A percentile compares a stretch with the other conserved stretches of the same genome.
phyloP scores from a whole-genome alignment of 164 flowering plant species.

The Vitis cinerea region DNA sequence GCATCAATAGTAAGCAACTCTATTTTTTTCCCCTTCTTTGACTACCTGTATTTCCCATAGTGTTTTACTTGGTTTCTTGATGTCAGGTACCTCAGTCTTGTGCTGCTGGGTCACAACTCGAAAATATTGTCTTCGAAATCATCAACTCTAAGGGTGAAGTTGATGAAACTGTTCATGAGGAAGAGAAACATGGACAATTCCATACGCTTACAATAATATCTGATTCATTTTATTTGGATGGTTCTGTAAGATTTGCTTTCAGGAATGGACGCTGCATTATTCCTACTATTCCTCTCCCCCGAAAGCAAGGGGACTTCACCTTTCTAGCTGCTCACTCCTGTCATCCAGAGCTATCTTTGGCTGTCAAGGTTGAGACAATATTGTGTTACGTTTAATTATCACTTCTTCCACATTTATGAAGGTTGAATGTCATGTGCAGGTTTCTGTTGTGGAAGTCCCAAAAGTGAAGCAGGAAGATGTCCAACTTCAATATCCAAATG shows the following conservation, averaged over 20 bases:
- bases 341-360: conserved; percentile 45
- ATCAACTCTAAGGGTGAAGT: conserved; percentile 48
- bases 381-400: neutral
- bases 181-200: conserved; percentile 27
- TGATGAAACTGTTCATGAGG: conserved; percentile 49
- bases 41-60: neutral
- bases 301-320: conserved; percentile 35
- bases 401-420: neutral
- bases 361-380: conserved; percentile 37
- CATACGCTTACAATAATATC: conserved; percentile 51
- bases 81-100: conserved; percentile 50
- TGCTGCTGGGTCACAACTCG: conserved; percentile 49
- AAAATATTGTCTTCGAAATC: conserved; percentile 49
- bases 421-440: conserved; percentile 24
- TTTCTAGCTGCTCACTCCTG: conserved; percentile 54
- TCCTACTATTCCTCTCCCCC: conserved; percentile 50
- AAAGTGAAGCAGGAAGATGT: conserved; percentile 17
- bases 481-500: conserved; percentile 17
- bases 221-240: conserved; percentile 20
- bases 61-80: neutral
- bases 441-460: conserved; percentile 24
- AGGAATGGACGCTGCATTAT: conserved; percentile 53
- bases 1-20: conserved; percentile 37
- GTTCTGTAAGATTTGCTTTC: conserved; percentile 41
- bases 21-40: neutral